A percentile compares a stretch with the other conserved stretches of the same genome.
Evolutionary conservation across 148 eudicot genomes (phyloP).

Genomic region (Suaeda aralocaspica): DNA sequence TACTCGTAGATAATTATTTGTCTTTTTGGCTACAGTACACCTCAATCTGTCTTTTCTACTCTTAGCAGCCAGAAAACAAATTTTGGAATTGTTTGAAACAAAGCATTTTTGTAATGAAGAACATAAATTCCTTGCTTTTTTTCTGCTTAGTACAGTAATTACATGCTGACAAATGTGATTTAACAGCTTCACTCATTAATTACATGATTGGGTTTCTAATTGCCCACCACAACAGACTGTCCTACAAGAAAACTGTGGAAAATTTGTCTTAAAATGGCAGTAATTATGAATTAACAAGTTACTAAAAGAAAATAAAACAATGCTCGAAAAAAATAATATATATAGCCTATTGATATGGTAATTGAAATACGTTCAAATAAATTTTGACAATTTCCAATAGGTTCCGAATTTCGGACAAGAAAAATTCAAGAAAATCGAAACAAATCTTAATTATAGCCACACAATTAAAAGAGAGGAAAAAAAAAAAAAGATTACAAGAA

Average conservation of each 20-base stretch:
- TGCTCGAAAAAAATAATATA: no score
- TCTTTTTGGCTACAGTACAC: neutral
- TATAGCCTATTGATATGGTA: no score
- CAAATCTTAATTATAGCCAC: neutral
- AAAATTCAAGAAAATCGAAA: neutral
- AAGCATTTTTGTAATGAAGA: slow-evolving; percentile 15
- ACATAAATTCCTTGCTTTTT: neutral
- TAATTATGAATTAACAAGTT: neutral
- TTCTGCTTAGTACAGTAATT: neutral
- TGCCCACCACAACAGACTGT: slow-evolving; percentile 10
- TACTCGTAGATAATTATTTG: no score
- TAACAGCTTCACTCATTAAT: neutral
- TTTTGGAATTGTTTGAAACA: neutral
- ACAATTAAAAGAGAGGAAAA: neutral
- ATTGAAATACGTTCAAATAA: no score
- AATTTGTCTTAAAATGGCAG: neutral
- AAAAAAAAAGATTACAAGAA: neutral
- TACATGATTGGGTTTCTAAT: slow-evolving; percentile 16
- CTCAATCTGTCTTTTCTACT: neutral
- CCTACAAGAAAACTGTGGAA: neutral
- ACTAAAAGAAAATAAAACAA: no score
- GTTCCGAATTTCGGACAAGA: neutral
- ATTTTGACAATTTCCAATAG: neutral
- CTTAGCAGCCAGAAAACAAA: slow-evolving; percentile 14
- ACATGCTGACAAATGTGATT: neutral